Base-by-base conservation (phyloP, 1,284 basidiomycete species). In the Irpex rosettiformis region DNA sequence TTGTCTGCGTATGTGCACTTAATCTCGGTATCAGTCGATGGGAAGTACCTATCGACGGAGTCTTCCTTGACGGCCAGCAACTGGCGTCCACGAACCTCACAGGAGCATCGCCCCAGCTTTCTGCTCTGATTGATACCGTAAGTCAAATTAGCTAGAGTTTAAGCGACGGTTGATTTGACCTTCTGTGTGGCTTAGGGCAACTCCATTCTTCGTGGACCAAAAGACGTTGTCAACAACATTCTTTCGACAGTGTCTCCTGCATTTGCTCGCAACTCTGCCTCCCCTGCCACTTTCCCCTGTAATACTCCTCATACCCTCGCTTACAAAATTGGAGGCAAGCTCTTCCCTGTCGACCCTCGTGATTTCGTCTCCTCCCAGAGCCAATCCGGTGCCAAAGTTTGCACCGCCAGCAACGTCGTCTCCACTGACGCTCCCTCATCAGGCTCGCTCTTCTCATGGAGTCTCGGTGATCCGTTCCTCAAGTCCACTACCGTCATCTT, bases 331-430 rank as follows among this genome's bases (percentile, higher is more conserved):
- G 84, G 81, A 16, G 86, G 86, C 16, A 73, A 70, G 63, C 69
- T 79, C 48, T 89, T 89, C 69, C 79, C 84, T 0, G 76, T 88
- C 42, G 87, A 88, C 66, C 83, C 86, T 21, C 80, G 85, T 28
- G 87, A 89, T 68, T 85, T 89, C 58, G 73, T 79, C 11, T 67
- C 71, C 4, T 79, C 79, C 63, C 68, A 70, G 25, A 68, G 63
- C 47, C 59, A 65, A 1, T 73, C 72, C 27, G 72, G 79, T 58
- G 72, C 78, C 1, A 70, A 71, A 13, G 70, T 70, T 3, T 88
- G 85, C 64, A 63, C 70, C 52, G 73, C 80, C 25, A 66, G 65
- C 63, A 83, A 80, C 58, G 58, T 88, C 45, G 80, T 78, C 1
- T 49, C 74, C n/a, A 87, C 86, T 11, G 85, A 87, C 58, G 70